These are phyloP conservation scores for Chara braunii DNA, from an alignment of 139 green algal species.

Conservation along the genomic window DNA sequence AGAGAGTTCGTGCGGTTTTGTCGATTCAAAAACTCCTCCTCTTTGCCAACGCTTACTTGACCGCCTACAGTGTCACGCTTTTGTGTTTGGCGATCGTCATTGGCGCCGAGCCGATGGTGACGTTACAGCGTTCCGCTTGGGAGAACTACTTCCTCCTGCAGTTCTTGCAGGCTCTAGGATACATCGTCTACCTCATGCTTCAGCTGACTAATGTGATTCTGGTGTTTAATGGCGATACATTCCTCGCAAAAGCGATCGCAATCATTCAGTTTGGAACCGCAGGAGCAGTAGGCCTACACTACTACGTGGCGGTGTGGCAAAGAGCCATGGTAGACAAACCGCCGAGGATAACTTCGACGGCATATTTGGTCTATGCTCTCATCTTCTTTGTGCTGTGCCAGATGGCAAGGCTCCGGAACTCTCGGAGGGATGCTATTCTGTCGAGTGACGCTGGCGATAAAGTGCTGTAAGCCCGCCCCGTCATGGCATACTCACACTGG, in stretches of 20 bases:
- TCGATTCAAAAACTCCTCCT: constrained; percentile 7
- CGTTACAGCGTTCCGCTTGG: constrained; percentile 1
- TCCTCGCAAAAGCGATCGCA: background rate
- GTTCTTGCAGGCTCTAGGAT: constrained; percentile 18
- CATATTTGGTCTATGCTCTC: constrained; percentile 18
- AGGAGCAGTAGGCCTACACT: constrained; percentile 20
- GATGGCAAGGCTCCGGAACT: too few relatives aligned
- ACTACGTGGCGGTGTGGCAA: constrained; percentile 31
- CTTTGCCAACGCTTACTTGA: constrained; percentile 19
- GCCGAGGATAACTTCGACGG: background rate
- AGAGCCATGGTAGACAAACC: constrained; percentile 27
- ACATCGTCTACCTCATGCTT: constrained; percentile 15
- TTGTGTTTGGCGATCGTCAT: constrained; percentile 19
- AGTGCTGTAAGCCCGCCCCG: too few relatives aligned
- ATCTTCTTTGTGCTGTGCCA: constrained; percentile 10
- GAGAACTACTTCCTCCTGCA: constrained; percentile 32
- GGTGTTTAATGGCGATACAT: background rate
- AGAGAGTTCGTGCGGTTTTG: constrained; percentile 3
- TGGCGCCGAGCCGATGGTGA: constrained; percentile 25
- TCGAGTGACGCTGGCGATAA: too few relatives aligned
- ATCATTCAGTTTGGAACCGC: constrained; percentile 6
- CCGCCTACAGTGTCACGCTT: constrained; percentile 21
- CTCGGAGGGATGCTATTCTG: too few relatives aligned
- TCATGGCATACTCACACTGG: too few relatives aligned
- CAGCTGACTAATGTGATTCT: constrained; percentile 16